These are phyloP conservation scores for Boletus reticulatus DNA, from an alignment of 768 basidiomycete species.

Conservation along the genomic window DNA sequence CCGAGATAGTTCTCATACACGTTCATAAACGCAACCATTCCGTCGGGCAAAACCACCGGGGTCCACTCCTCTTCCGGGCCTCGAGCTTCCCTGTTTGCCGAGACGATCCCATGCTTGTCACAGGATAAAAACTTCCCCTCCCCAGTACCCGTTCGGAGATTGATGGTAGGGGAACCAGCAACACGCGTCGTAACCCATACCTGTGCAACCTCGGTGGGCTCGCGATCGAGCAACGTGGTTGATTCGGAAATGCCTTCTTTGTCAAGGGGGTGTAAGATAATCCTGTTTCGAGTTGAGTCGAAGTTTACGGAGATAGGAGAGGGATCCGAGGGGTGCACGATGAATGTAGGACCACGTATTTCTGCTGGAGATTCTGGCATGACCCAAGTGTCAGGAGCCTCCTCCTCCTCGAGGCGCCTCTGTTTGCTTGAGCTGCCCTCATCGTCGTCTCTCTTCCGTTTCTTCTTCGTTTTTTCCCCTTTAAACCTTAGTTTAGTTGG, in stretches of 20 bases:
- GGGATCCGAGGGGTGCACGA: slow-evolving; percentile 79
- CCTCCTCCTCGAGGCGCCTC: slow-evolving; percentile 55
- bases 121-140: slow-evolving; percentile 90
- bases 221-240: slow-evolving; percentile 55
- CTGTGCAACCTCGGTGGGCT: slow-evolving; percentile 79
- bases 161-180: slow-evolving; percentile 80
- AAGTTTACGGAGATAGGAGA: slow-evolving; percentile 74
- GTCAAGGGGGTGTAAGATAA: slow-evolving; percentile 64
- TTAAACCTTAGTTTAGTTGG: slow-evolving; percentile 85
- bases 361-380: slow-evolving; percentile 66
- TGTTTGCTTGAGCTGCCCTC: slow-evolving; percentile 41
- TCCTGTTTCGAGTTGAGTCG: slow-evolving; percentile 70
- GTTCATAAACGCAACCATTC: slow-evolving; percentile 86
- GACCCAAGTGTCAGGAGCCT: slow-evolving; percentile 77
- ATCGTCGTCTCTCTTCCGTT: slow-evolving; percentile 65
- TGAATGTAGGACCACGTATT: slow-evolving; percentile 86
- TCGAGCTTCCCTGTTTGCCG: slow-evolving; percentile 82
- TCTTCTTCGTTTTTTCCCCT: slow-evolving; percentile 83
- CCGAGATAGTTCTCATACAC: slow-evolving; percentile 86
- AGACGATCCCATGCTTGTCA: slow-evolving; percentile 81
- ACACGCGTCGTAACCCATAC: slow-evolving; percentile 91
- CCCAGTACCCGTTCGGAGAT: slow-evolving; percentile 82
- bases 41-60: slow-evolving; percentile 75
- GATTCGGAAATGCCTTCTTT: slow-evolving; percentile 52
- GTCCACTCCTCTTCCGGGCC: slow-evolving; percentile 96